Conservation (phyloP, 1,284 basidiomycete species). For the Ceratobasidium sp. region DNA sequence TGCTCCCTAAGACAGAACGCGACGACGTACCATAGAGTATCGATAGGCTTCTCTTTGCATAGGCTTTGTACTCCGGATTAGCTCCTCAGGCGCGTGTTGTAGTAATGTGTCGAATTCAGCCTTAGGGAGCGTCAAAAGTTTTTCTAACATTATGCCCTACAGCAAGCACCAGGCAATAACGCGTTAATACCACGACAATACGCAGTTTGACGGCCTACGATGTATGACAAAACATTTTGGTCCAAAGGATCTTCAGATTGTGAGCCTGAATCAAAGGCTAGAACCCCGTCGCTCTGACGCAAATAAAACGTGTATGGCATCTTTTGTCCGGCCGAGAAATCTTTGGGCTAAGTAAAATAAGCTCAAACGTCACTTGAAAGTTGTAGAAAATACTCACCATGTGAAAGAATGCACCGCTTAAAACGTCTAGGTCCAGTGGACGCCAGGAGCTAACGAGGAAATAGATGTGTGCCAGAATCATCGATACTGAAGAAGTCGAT, state of each 20-base stretch:
- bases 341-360: conserved; percentile 55
- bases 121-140: conserved; percentile 76
- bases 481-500: conserved; percentile 90
- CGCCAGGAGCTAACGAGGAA: conserved; percentile 76
- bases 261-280: conserved; percentile 76
- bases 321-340: conserved; percentile 81
- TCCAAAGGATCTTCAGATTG: conserved; percentile 56
- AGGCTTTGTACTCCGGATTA: background rate
- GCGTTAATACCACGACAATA: conserved; percentile 2
- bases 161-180: conserved; percentile 1
- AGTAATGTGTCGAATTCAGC: conserved; percentile 71
- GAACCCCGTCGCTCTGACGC: conserved; percentile 65
- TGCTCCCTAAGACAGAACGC: background rate
- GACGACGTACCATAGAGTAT: conserved; percentile 71
- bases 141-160: conserved; percentile 89
- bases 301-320: conserved; percentile 79
- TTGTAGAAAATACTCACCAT: conserved; percentile 56
- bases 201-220: conserved; percentile 58
- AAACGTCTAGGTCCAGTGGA: conserved; percentile 61
- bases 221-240: conserved; percentile 79
- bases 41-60: conserved; percentile 72
- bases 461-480: conserved; percentile 87
- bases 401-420: conserved; percentile 66
- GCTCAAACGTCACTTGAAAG: conserved; percentile 17
- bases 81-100: conserved; percentile 51